Base-by-base conservation (phyloP, 768 basidiomycete genomes). In the Gyrodon lividus region DNA sequence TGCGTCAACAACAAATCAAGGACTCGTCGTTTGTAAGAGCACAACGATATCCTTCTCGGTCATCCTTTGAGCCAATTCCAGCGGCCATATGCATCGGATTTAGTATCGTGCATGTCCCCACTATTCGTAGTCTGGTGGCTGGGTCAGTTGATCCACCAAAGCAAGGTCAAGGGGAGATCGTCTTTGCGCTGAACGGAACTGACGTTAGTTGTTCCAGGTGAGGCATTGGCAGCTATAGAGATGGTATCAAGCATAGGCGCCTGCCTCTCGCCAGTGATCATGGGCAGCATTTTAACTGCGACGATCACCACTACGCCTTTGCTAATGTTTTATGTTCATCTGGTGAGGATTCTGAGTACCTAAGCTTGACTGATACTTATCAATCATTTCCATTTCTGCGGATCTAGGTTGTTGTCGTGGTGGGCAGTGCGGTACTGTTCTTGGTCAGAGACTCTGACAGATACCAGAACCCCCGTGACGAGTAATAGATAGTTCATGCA, bases 261-360 rank as follows among this genome's bases (percentile, higher is more conserved):
- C 4, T 14, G 58, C 3, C 51, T 69, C 20, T 68, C 69, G 4
- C 65, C 67, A 2, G 24, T 70, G 46, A 47, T 70, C 39, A 66
- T 70, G 64, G 67, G 67, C 6, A 43, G 64, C 35, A 57, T 69
- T 30, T 40, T 69, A 22, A 59, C 62, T 10, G 49, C 54, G 31
- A 61, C 67, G 8, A 64, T 66, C 22, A 40, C 34, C n/a, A 56
- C 48, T 0, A 13, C 14, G 6, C 65, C 65, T 26, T 9, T 66
- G 20, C 35, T 66, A 43, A 8, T 62, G 24, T 66, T 66, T 50
- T 52, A 66, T 31, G 43, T 66, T 6, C 61, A 64, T 17, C n/a
- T 54, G 55, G 66, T 67, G 23, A 22, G 60, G 7, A n/a, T 9
- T 3, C 17, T 6, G 2, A 45, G 5, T 14, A 3, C 9, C 38